These are phyloP conservation scores for Thinopyrum elongatum DNA, from an alignment of 176 grass and related monocot species.

Conservation along the genomic window DNA sequence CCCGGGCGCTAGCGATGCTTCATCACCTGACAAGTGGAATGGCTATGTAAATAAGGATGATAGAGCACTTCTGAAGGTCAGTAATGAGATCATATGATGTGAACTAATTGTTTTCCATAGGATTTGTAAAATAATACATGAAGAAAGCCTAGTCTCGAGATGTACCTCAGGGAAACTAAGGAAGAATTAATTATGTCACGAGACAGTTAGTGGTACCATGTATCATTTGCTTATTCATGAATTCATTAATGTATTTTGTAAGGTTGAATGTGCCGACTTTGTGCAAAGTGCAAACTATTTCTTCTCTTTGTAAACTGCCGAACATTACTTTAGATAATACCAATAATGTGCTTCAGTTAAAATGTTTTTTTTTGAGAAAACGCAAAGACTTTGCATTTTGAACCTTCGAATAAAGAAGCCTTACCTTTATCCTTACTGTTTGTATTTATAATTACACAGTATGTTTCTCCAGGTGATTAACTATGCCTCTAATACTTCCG, in stretches of 20 bases:
- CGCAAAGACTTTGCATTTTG: neutral
- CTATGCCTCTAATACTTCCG: constrained; percentile 81
- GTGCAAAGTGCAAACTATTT: neutral
- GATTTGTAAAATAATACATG: constrained; percentile 29
- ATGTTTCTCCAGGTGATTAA: constrained; percentile 79
- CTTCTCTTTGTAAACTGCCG: neutral
- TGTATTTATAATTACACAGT: constrained; percentile 18
- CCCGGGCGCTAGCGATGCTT: constrained; percentile 40
- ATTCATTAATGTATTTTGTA: neutral
- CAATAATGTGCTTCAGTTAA: neutral
- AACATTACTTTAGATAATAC: neutral
- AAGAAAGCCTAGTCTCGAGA: constrained; percentile 7
- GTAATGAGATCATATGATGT: constrained; percentile 20
- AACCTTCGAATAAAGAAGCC: neutral
- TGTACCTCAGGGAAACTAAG: neutral
- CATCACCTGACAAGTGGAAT: constrained; percentile 52
- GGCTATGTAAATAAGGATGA: constrained; percentile 92
- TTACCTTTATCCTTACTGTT: neutral
- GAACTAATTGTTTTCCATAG: neutral
- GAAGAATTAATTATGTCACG: neutral
- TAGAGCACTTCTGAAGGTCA: constrained; percentile 90
- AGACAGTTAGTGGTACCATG: neutral
- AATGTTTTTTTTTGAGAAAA: neutral
- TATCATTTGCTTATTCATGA: neutral
- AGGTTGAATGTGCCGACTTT: neutral